Evolutionary conservation across 495 filamentous ascomycete genomes (phyloP).

Genomic region (Hypomontagnella monticulosa): DNA sequence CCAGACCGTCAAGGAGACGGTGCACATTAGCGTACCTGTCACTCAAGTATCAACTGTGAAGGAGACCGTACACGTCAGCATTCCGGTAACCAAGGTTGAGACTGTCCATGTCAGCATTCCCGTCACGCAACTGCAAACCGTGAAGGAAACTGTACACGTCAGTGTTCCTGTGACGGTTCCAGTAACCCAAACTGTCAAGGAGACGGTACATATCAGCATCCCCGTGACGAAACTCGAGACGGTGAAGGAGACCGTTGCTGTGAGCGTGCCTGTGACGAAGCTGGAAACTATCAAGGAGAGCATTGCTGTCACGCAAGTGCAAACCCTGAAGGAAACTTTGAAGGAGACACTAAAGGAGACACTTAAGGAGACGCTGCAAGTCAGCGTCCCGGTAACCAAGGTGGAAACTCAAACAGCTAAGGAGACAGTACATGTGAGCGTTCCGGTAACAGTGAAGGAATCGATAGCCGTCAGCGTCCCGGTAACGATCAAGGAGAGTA

Average conservation of each 20-base stretch:
- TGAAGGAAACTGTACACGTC: slow-evolving; percentile 19
- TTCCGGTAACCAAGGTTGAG: slow-evolving; percentile 19
- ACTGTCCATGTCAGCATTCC: slow-evolving; percentile 15
- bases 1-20: slow-evolving; percentile 28
- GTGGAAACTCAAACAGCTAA: no score
- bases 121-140: slow-evolving; percentile 11
- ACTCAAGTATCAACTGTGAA: slow-evolving; percentile 26
- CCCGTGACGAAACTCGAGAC: slow-evolving; percentile 16
- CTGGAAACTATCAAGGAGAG: slow-evolving; percentile 16
- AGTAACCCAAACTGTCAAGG: not conserved
- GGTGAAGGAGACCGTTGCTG: slow-evolving; percentile 18
- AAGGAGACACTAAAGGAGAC: slow-evolving; percentile 13
- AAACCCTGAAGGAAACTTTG: slow-evolving; percentile 8
- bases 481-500: not conserved
- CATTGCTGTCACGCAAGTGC: slow-evolving; percentile 6
- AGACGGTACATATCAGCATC: slow-evolving; percentile 12
- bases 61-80: slow-evolving; percentile 17
- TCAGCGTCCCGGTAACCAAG: no score
- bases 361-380: slow-evolving; percentile 1
- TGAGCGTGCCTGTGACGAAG: slow-evolving; percentile 15
- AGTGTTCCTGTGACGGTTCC: slow-evolving; percentile 20
- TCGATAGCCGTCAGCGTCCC: slow-evolving; percentile 7
- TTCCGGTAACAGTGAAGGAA: slow-evolving; percentile 9
- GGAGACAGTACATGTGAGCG: no score
- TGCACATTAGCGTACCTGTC: slow-evolving; percentile 25